Evolutionary conservation across 805 yeast genomes (phyloP), one percentile per base, ranked within the genome.

Genomic region (Osmozyma mogii): DNA sequence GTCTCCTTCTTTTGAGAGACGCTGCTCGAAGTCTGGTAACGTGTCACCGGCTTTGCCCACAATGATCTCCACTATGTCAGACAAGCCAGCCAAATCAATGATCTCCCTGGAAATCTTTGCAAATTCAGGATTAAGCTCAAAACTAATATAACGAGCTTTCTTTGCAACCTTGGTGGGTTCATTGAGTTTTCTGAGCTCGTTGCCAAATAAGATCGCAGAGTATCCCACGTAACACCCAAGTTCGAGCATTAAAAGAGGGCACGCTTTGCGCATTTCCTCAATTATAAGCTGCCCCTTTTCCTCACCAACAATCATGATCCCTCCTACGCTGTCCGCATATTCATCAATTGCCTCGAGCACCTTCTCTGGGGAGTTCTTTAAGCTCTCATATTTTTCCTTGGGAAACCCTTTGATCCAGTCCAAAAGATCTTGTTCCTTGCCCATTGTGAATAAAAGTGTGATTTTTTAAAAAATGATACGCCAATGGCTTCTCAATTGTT

Each of bases 161-260:
- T 32, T 20, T 10, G 38, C 24, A 14, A 25, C 22, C 13, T 15
- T 26, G 13, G 6, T 6, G n/a, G 24, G 11, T 8, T 36, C 37
- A 15, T 43, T 42, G 27, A 37, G 47, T 18, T 43, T 35, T 6
- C 38, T 30, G 22, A 58, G 34, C 19, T 45, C 53, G 9, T 40
- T 40, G 4, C 53, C 58, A 32, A 59, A 58, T 17, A 48, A 44
- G 5, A 61, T 44, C 14, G 67, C 68, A 1, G 61, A 53, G 30
- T 59, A 60, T 6, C 63, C 65, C 13, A 55, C 43, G 28, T 48
- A 57, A 16, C 54, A 46, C 13, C 65, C 65, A 30, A 56, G 40
- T 28, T 56, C 64, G 19, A 56, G 34, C 51, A 54, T 43, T 12
- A 48, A 27, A 17, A 43, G 41, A 12, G 62, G 58, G 20, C 45